Conservation (phyloP, 164 flowering plant genomes). For the Vitis vinifera region DNA sequence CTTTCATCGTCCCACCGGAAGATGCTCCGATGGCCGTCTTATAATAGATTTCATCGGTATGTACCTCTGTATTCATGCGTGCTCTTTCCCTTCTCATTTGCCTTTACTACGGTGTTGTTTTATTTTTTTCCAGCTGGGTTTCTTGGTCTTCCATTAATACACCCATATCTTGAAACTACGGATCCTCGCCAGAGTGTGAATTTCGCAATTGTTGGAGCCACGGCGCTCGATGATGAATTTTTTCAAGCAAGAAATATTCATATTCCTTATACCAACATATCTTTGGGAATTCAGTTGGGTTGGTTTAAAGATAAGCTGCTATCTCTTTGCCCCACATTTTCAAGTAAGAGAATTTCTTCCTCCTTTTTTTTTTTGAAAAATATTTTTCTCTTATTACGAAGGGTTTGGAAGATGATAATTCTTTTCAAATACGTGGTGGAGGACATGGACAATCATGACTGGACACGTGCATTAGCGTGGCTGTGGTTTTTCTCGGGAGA, state of each 20-base stretch:
- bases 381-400: too few species aligned
- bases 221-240: constrained; percentile 37
- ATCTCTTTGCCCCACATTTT: constrained; percentile 11
- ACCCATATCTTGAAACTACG: constrained; percentile 31
- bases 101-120: not conserved
- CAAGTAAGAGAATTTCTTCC: constrained; percentile 4
- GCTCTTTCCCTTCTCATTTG: not conserved
- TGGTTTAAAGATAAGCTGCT: constrained; percentile 23
- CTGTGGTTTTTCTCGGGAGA: too few species aligned
- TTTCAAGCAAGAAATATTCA: constrained; percentile 20
- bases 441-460: too few species aligned
- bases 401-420: too few species aligned
- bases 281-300: constrained; percentile 13
- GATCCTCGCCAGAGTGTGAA: constrained; percentile 27
- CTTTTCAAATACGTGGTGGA: too few species aligned
- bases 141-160: constrained; percentile 40
- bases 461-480: too few species aligned
- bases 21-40: constrained; percentile 42
- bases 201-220: constrained; percentile 63
- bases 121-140: constrained; percentile 28
- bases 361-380: too few species aligned
- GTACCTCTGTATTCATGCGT: not conserved
- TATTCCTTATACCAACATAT: constrained; percentile 5
- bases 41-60: constrained; percentile 40
- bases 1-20: constrained; percentile 38